Evolutionary conservation across 257 asterid genomes (phyloP).

Genomic region (Lantana camara): DNA sequence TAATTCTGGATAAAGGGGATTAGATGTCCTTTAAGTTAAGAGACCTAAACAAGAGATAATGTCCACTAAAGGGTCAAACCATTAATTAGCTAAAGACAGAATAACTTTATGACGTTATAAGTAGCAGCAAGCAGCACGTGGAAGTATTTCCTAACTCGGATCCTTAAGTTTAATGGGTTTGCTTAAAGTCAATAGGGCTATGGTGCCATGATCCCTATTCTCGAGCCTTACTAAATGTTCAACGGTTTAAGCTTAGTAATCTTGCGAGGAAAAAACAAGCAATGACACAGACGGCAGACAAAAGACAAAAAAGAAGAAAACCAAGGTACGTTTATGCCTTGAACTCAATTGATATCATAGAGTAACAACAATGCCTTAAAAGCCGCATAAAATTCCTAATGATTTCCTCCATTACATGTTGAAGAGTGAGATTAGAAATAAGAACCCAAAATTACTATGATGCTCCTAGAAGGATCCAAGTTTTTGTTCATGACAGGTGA

Average conservation of each 20-base stretch:
- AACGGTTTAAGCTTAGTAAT: background rate
- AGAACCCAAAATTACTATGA: background rate
- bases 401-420: background rate
- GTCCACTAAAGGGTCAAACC: no score
- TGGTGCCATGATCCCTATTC: no score
- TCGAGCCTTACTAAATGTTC: background rate
- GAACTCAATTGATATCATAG: background rate
- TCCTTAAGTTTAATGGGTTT: no score
- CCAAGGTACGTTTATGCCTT: background rate
- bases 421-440: background rate
- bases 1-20: no score
- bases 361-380: background rate
- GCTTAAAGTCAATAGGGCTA: no score
- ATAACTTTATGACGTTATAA: no score
- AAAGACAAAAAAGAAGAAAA: background rate
- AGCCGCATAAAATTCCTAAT: background rate
- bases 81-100: no score
- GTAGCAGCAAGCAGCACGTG: no score
- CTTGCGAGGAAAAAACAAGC: background rate
- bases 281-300: background rate
- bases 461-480: background rate
- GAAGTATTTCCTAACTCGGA: no score
- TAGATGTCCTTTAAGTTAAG: no score
- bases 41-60: no score
- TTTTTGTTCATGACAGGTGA: background rate